These are phyloP conservation scores for Nemania serpens DNA, from an alignment of 2,329 filamentous ascomycete genomes.

Conservation along the genomic window DNA sequence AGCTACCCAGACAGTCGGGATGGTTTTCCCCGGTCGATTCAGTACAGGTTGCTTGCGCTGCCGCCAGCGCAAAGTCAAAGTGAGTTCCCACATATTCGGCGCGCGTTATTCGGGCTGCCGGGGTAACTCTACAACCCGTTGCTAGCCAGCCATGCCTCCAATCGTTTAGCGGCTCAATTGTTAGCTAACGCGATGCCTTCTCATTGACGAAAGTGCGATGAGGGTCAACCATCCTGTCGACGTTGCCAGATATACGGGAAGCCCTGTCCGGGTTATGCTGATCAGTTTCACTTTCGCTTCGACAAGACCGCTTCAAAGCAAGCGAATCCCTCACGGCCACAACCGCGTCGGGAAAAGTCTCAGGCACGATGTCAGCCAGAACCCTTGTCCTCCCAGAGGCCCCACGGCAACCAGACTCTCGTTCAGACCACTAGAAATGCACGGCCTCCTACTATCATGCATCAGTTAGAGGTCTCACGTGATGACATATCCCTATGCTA, in stretches of 20 bases:
- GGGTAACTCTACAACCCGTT: no score
- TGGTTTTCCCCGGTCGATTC: conserved; percentile 31
- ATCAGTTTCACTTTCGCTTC: conserved; percentile 30
- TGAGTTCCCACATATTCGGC: conserved; percentile 11
- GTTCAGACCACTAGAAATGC: background rate
- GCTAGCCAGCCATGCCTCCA: background rate
- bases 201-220: conserved; percentile 22
- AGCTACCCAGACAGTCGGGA: conserved; percentile 3
- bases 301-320: conserved; percentile 23
- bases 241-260: conserved; percentile 27
- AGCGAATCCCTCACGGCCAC: background rate
- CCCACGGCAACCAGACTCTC: background rate
- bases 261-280: conserved; percentile 27
- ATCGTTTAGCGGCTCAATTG: background rate
- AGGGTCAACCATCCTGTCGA: conserved; percentile 23
- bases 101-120: no score
- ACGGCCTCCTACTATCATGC: conserved; percentile 4
- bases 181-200: conserved; percentile 18
- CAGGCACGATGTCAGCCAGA: conserved; percentile 1
- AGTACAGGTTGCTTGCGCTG: conserved; percentile 27
- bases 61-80: conserved; percentile 28
- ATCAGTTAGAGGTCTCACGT: conserved; percentile 16
- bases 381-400: background rate
- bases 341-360: background rate
- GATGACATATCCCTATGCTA: conserved; percentile 27